Conservation (phyloP, 352 stramenopile genomes). For the Globisporangium alternatum region DNA sequence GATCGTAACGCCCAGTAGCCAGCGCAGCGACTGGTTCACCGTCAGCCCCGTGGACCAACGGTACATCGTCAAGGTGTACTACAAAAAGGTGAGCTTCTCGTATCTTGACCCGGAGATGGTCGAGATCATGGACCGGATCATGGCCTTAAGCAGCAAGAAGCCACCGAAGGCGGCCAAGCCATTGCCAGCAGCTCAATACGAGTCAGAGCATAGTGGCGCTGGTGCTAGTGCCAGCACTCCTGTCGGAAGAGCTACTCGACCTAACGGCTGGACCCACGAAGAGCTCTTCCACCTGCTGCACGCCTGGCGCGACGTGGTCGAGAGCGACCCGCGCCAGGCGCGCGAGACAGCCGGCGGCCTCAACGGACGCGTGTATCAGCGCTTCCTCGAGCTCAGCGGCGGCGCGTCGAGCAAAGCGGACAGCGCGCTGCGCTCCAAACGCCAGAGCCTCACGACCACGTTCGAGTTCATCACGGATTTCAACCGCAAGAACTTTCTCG, state of each 20-base stretch:
- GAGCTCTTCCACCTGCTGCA: conserved; percentile 10
- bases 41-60: conserved; percentile 8
- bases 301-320: conserved; percentile 8
- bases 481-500: conserved; percentile 18
- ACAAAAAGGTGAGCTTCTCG: conserved; percentile 19
- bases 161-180: background rate
- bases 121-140: conserved; percentile 9
- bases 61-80: conserved; percentile 17
- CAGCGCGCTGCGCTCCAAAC: conserved; percentile 11
- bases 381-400: conserved; percentile 3
- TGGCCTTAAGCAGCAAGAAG: conserved; percentile 1
- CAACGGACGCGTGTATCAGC: conserved; percentile 15
- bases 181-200: too few relatives aligned
- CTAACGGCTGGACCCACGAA: conserved; percentile 16
- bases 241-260: conserved; percentile 4
- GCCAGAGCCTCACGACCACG: conserved; percentile 13
- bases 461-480: conserved; percentile 18
- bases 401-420: conserved; percentile 8
- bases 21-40: conserved; percentile 13
- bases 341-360: conserved; percentile 3
- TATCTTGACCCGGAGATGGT: conserved; percentile 12
- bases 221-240: background rate
- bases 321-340: background rate
- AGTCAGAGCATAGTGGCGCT: background rate
- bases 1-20: background rate